Percentiles rank a stretch among this genome's conserved stretches.
Conservation (phyloP, 2,329 filamentous ascomycete genomes). For the Ascochyta rabiei region DNA sequence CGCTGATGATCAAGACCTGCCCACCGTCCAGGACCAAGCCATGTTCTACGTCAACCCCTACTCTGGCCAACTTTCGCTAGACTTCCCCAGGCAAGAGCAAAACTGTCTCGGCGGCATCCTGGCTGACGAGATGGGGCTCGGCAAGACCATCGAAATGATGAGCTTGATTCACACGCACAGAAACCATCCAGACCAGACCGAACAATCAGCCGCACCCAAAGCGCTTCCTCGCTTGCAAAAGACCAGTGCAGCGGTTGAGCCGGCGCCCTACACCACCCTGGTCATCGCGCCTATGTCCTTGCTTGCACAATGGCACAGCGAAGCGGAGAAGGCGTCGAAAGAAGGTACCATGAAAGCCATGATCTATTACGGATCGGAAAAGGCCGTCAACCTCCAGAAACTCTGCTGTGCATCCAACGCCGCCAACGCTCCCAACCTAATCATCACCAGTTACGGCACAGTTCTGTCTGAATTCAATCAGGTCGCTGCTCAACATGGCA, state of each 20-base stretch:
- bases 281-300: conserved; percentile 98
- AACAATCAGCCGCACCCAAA: conserved; percentile 57
- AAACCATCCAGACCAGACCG: conserved; percentile 56
- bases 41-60: conserved; percentile 97
- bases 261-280: conserved; percentile 86
- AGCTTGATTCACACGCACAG: conserved; percentile 87
- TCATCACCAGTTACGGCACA: conserved; percentile 94
- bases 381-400: conserved; percentile 75
- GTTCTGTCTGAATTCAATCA: conserved; percentile 89
- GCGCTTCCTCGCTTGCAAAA: conserved; percentile 67
- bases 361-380: conserved; percentile 92
- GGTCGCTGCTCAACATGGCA: conserved; percentile 69
- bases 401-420: conserved; percentile 79
- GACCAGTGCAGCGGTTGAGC: conserved; percentile 62
- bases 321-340: conserved; percentile 88
- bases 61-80: conserved; percentile 87
- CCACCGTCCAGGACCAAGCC: conserved; percentile 66
- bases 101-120: conserved; percentile 92
- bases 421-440: conserved; percentile 78
- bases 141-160: conserved; percentile 98
- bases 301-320: conserved; percentile 95
- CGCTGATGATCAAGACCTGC: conserved; percentile 78
- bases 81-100: conserved; percentile 93
- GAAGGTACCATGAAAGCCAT: conserved; percentile 81
- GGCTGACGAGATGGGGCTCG: conserved; percentile 96